phyloP scores from a whole-genome alignment of 2,329 filamentous ascomycete species.

The Aspergillus costaricaensis region DNA sequence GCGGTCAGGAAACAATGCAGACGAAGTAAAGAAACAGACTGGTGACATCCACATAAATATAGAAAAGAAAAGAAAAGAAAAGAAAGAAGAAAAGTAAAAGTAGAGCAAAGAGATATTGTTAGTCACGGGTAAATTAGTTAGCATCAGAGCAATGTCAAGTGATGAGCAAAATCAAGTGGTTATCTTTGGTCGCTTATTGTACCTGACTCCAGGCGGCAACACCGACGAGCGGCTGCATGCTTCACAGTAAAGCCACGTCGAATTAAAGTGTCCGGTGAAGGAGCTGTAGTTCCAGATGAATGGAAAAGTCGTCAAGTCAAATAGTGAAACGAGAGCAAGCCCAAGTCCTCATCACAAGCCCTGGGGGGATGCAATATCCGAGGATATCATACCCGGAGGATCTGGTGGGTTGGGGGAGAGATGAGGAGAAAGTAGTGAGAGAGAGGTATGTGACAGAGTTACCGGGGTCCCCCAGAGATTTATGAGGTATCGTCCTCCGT shows the following conservation, averaged over 20 bases:
- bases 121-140: slow-evolving; percentile 5
- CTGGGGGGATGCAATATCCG: neutral
- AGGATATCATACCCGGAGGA: neutral
- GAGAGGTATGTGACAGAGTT: neutral
- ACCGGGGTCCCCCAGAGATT: neutral
- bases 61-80: neutral
- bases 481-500: neutral
- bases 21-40: neutral
- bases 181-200: slow-evolving; percentile 1
- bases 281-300: neutral
- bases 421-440: neutral
- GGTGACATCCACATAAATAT: no score
- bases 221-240: slow-evolving; percentile 3
- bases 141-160: slow-evolving; percentile 11
- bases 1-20: neutral
- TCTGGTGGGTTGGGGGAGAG: neutral
- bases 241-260: neutral
- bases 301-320: neutral
- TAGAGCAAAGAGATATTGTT: neutral
- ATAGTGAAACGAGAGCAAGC: neutral
- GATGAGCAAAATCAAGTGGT: slow-evolving; percentile 12
- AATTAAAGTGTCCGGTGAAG: neutral
- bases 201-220: slow-evolving; percentile 7
- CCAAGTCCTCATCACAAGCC: neutral
- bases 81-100: neutral